Evolutionary conservation across 2,329 filamentous ascomycete genomes (phyloP).

Genomic region (Ceratocystis cacaofunesta): DNA sequence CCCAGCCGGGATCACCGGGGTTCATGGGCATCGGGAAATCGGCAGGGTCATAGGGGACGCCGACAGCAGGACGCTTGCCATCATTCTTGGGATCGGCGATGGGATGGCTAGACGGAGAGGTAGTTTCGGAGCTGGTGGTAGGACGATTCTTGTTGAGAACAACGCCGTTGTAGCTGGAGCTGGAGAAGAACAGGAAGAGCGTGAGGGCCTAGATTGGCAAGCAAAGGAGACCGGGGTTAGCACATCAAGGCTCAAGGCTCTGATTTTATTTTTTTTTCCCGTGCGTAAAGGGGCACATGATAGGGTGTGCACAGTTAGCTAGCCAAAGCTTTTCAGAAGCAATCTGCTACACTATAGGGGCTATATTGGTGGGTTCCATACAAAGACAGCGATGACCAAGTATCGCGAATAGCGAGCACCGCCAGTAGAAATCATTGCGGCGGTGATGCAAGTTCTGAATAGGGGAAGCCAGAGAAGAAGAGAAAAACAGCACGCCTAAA

Average conservation of each 20-base stretch:
- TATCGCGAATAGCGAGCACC: conserved; percentile 62
- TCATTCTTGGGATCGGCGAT: conserved; percentile 8
- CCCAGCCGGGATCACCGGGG: conserved; percentile 38
- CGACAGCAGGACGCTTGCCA: conserved; percentile 21
- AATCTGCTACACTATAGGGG: neutral
- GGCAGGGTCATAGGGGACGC: conserved; percentile 25
- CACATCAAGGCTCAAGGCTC: conserved; percentile 16
- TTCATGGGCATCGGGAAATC: conserved; percentile 37
- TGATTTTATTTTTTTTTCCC: neutral
- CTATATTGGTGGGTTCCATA: conserved; percentile 30
- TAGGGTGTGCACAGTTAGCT: neutral
- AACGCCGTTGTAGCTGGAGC: conserved; percentile 32
- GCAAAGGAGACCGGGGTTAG: conserved; percentile 18
- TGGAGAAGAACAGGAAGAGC: conserved; percentile 70
- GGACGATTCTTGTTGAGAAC: conserved; percentile 20
- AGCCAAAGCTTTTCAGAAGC: neutral
- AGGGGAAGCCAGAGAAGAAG: neutral
- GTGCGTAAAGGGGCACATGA: neutral
- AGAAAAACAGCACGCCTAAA: conserved; percentile 1
- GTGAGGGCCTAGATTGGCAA: conserved; percentile 40
- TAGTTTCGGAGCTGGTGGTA: conserved; percentile 18
- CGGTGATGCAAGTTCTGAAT: neutral
- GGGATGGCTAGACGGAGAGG: conserved; percentile 15
- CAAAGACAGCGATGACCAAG: conserved; percentile 70
- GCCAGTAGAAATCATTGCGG: conserved; percentile 44